Conservation (phyloP, 352 stramenopile species). For the Globisporangium irregulare region DNA sequence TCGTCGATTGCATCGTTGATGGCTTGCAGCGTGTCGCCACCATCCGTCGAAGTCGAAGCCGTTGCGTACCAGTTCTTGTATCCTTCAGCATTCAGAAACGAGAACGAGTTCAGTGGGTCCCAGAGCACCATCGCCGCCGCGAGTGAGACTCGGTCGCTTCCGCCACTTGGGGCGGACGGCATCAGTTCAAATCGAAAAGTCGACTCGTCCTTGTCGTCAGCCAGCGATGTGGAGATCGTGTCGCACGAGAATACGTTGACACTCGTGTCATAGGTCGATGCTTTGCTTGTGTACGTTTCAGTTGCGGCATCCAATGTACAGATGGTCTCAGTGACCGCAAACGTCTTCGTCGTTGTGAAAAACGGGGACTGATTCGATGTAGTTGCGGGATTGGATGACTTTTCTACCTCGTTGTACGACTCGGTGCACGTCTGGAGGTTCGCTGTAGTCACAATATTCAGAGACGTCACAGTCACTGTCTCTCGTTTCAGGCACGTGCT, state of each 20-base stretch:
- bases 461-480: constrained; percentile 18
- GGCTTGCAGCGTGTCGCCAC: constrained; percentile 14
- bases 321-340: constrained; percentile 29
- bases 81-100: constrained; percentile 42
- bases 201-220: constrained; percentile 39
- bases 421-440: constrained; percentile 20
- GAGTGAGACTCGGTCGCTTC: constrained; percentile 29
- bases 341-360: constrained; percentile 33
- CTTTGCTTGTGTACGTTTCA: constrained; percentile 28
- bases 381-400: constrained; percentile 15
- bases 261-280: constrained; percentile 27
- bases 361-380: constrained; percentile 34
- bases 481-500: constrained; percentile 44
- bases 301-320: constrained; percentile 26
- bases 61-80: constrained; percentile 48
- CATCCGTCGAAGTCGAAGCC: constrained; percentile 12
- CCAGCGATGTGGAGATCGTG: constrained; percentile 37
- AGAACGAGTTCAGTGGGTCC: constrained; percentile 33
- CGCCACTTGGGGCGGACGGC: constrained; percentile 13
- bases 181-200: constrained; percentile 49
- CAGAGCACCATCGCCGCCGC: constrained; percentile 38
- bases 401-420: constrained; percentile 30
- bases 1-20: constrained; percentile 39
- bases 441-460: constrained; percentile 16
- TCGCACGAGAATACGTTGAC: constrained; percentile 46